Conservation (phyloP, 108 stramenopile genomes). For the Parietichytrium sp. region DNA sequence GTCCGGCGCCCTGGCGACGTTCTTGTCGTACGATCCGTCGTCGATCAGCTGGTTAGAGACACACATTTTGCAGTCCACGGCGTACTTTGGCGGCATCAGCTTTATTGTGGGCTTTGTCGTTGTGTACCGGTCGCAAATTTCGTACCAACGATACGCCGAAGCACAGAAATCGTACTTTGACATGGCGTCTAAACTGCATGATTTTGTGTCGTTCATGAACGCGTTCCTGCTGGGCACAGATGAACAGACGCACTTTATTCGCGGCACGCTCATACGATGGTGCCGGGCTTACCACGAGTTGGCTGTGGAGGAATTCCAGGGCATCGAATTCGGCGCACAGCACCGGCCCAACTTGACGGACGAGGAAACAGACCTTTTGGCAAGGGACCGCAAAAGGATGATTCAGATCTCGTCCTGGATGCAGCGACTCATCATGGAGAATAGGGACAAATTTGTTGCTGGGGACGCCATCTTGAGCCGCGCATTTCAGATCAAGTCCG, state of each 20-base stretch:
- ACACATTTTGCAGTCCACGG: slow-evolving; percentile 10
- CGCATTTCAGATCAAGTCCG: slow-evolving; percentile 14
- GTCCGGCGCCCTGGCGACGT: not conserved
- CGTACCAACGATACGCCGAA: not conserved
- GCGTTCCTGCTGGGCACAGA: not conserved
- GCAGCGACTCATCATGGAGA: slow-evolving; percentile 37
- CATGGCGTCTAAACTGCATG: slow-evolving; percentile 30
- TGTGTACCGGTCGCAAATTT: slow-evolving; percentile 23
- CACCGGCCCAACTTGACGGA: not conserved
- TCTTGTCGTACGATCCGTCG: not conserved
- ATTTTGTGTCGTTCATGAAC: slow-evolving; percentile 9
- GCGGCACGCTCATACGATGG: not conserved
- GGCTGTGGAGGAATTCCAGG: slow-evolving; percentile 16
- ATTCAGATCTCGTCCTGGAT: slow-evolving; percentile 4
- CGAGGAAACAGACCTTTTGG: not conserved
- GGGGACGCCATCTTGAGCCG: slow-evolving; percentile 25
- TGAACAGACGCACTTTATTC: not conserved
- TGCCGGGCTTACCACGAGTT: slow-evolving; percentile 15
- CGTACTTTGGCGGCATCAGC: slow-evolving; percentile 33
- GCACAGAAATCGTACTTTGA: slow-evolving; percentile 9
- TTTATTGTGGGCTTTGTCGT: slow-evolving; percentile 23
- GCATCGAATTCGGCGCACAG: not conserved
- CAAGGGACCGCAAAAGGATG: slow-evolving; percentile 1
- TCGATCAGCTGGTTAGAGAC: not conserved
- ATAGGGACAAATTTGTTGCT: not conserved